Base-by-base conservation (phyloP, 176 grass and related monocot genomes). In the Pontederia paniculata region DNA sequence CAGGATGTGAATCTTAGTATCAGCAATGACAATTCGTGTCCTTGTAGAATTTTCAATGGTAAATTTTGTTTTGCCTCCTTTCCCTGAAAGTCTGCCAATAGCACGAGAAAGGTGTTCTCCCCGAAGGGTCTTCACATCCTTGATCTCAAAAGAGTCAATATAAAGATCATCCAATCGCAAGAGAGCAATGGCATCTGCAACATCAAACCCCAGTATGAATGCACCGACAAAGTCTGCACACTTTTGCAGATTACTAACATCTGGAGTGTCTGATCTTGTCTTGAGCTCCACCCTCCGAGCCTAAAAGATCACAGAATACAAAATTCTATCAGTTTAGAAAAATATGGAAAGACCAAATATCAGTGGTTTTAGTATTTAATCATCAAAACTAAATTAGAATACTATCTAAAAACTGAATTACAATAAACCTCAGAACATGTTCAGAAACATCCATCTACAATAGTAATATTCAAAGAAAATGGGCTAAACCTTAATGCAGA, bases 191-290 rank as follows among this genome's bases (percentile, higher is more conserved):
- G 78, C 77, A 57, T 95, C 89, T 0, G 66, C 67, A 44, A 88
- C 76, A 46, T 95, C 89, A 50, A 95, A 95, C 42, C 89, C 89
- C 57, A 95, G 89, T 78, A 95, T 95, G 70, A 95, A 95, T 23
- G 84, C 89, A 66, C 88, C 75, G 25, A 85, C 81, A 58, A 95
- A 88, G 60, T 95, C 89, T 0, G 89, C 84, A 7, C 89, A 88
- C 52, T 95, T 95, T 23, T 88, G 89, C 42, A 95, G 81, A 52
- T 95, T 88, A 62, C 81, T 88, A n/a, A 88, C 72, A 65, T 95
- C 84, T 62, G 84, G 89, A 12, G 84, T 95, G 44, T 95, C 81
- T 44, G 57, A 2, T 60, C 84, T 85, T 47, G 81, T 95, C 63
- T 95, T 95, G 12, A 95, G 81, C 75, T 95, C 89, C 48, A 95